These are phyloP conservation scores for Mortierella antarctica DNA, from an alignment of 192 early-diverging fungal species.

Conservation along the genomic window DNA sequence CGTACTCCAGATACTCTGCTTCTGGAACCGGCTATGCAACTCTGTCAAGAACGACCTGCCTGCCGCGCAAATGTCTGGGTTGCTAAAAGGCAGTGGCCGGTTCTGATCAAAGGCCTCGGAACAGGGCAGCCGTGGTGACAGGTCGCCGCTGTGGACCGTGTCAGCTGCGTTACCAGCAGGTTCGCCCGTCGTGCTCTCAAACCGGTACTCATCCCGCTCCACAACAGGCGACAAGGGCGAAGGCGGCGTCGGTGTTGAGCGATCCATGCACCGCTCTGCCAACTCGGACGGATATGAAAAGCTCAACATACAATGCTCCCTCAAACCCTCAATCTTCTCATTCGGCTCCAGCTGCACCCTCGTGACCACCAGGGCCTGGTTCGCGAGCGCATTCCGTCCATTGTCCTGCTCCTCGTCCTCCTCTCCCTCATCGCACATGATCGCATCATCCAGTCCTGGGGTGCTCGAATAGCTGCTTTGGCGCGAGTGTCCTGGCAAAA, in stretches of 20 bases:
- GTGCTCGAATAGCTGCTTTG: conserved; percentile 16
- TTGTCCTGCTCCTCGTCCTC: conserved; percentile 40
- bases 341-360: conserved; percentile 32
- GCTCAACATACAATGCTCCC: conserved; percentile 28
- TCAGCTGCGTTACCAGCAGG: background rate
- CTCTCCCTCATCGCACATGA: conserved; percentile 10
- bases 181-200: background rate
- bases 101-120: conserved; percentile 27
- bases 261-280: conserved; percentile 15
- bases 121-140: conserved; percentile 11
- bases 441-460: background rate
- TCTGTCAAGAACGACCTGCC: conserved; percentile 34
- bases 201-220: conserved; percentile 13
- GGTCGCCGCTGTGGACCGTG: background rate
- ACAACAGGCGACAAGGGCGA: conserved; percentile 28
- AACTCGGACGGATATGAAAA: conserved; percentile 40
- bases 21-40: conserved; percentile 42
- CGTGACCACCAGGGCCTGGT: conserved; percentile 35
- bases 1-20: conserved; percentile 37
- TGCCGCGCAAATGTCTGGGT: conserved; percentile 43
- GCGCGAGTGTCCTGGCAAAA: conserved; percentile 21
- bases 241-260: conserved; percentile 4
- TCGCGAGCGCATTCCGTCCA: conserved; percentile 39
- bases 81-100: conserved; percentile 33
- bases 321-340: conserved; percentile 12